Evolutionary conservation across 108 stramenopile genomes (phyloP).

Genomic region (Cyclotella choctawhatcheeana): DNA sequence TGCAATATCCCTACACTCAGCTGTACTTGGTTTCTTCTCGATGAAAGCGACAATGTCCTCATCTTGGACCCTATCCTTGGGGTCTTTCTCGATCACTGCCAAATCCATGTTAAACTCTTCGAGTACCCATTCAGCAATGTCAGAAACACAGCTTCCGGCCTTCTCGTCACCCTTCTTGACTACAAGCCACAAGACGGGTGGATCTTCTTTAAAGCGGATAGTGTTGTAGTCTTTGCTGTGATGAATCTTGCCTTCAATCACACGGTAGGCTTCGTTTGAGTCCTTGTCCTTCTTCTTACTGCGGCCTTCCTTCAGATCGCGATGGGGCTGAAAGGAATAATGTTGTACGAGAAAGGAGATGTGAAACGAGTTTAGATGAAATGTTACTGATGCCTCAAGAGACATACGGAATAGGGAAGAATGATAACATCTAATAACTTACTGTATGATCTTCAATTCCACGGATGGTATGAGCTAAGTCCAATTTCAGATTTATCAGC

Average conservation of each 20-base stretch:
- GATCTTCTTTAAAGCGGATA: background rate
- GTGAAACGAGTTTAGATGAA: background rate
- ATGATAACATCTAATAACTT: too few species aligned
- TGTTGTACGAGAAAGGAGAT: background rate
- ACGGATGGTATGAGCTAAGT: background rate
- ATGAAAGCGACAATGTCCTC: background rate
- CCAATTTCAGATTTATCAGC: background rate
- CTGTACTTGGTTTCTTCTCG: background rate
- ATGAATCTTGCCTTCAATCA: background rate
- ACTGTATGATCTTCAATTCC: background rate
- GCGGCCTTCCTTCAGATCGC: background rate
- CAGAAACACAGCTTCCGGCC: background rate
- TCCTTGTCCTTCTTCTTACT: background rate
- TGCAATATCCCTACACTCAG: background rate
- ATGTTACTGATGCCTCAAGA: too few species aligned
- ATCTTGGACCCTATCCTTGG: background rate
- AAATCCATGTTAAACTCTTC: background rate
- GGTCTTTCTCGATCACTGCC: constrained; percentile 6
- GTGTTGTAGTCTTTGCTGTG: background rate
- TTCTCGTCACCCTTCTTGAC: constrained; percentile 1
- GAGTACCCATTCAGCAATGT: background rate
- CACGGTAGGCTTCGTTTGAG: background rate
- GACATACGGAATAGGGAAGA: too few species aligned
- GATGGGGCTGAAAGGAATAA: background rate
- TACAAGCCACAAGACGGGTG: constrained; percentile 5